Conservation (phyloP, 805 yeast genomes). For the Metschnikowia noctiluminum region DNA sequence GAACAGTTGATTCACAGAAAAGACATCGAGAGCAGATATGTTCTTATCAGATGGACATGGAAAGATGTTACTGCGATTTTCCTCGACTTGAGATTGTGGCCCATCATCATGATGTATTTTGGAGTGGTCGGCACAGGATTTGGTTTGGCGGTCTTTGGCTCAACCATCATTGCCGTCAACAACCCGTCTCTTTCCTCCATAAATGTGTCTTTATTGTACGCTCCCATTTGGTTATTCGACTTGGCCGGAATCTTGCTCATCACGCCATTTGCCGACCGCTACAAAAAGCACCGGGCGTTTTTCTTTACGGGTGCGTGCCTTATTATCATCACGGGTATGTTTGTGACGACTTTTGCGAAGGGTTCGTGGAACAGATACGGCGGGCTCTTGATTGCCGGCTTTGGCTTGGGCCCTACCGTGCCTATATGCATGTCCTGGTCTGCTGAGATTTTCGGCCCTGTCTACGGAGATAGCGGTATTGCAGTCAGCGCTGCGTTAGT, state of each 20-base stretch:
- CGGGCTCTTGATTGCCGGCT: slow-evolving; percentile 78
- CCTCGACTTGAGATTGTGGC: slow-evolving; percentile 70
- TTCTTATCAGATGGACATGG: slow-evolving; percentile 51
- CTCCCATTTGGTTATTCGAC: slow-evolving; percentile 90
- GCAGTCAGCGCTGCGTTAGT: slow-evolving; percentile 83
- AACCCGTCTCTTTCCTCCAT: slow-evolving; percentile 64
- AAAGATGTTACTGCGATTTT: slow-evolving; percentile 54
- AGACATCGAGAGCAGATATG: slow-evolving; percentile 57
- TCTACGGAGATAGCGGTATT: slow-evolving; percentile 79
- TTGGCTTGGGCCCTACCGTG: slow-evolving; percentile 87
- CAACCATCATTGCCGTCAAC: slow-evolving; percentile 65
- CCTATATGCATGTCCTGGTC: slow-evolving; percentile 86
- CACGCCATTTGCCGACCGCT: slow-evolving; percentile 79
- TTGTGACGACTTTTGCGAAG: slow-evolving; percentile 72
- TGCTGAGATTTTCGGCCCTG: slow-evolving; percentile 65
- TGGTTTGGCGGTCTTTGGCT: slow-evolving; percentile 82
- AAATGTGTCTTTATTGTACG: slow-evolving; percentile 69
- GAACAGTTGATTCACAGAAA: slow-evolving; percentile 54
- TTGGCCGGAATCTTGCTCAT: slow-evolving; percentile 66
- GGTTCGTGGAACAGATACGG: slow-evolving; percentile 76
- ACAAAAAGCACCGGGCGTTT: slow-evolving; percentile 53
- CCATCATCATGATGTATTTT: slow-evolving; percentile 80
- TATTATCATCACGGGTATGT: slow-evolving; percentile 70
- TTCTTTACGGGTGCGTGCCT: slow-evolving; percentile 61
- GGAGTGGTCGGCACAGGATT: slow-evolving; percentile 92